Base-by-base conservation (phyloP, 495 filamentous ascomycete species). In the Xylona heveae region DNA sequence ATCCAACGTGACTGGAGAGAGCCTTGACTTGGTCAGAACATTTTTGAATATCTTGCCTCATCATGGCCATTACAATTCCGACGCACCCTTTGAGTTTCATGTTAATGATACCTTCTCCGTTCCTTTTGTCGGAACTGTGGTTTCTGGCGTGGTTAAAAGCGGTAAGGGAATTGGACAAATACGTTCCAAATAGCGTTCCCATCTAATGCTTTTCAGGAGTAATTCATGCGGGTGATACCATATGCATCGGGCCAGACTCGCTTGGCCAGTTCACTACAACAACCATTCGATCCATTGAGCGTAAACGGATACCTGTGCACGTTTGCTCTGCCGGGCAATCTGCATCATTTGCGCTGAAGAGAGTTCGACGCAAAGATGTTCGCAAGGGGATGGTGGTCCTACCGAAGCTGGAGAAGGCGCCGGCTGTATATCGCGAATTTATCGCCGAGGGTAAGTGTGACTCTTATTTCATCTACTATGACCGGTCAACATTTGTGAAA, bases 81-180 rank as follows among this genome's bases (percentile, higher is more conserved):
- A 80, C 24, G 83, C 76, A 0, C 69, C 85, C 0, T 93, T 97
- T 49, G 88, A 97, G 45, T 93, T 93, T 43, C 71, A 92, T 36
- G 66, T 97, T 46, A 97, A 95, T 47, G 88, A 97, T 52, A 94
- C 79, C 5, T 97, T 95, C 59, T 93, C 83, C n/a, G 88, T 97
- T 6, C 88, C 88, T 4, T 91, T 94, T 45, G 83, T 92, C 6
- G 88, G 88, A 15, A 97, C 88, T 0, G 88, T 97, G 1, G 83
- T 97, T 6, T 82, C 80, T 19, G 88, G 88, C 0, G 83, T 97
- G 24, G 76, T 94, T 33, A 93, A 92, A 48, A 67, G 63, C 6
- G 78, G 72, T 8, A 29, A 23, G 44, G 36, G 15, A 12, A 20
- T 20, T 18, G n/a, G n/a, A n/a, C n/a, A n/a, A n/a, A n/a, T n/a